phyloP scores from a whole-genome alignment of 164 flowering plant genomes.

The Cinnamomum micranthum region DNA sequence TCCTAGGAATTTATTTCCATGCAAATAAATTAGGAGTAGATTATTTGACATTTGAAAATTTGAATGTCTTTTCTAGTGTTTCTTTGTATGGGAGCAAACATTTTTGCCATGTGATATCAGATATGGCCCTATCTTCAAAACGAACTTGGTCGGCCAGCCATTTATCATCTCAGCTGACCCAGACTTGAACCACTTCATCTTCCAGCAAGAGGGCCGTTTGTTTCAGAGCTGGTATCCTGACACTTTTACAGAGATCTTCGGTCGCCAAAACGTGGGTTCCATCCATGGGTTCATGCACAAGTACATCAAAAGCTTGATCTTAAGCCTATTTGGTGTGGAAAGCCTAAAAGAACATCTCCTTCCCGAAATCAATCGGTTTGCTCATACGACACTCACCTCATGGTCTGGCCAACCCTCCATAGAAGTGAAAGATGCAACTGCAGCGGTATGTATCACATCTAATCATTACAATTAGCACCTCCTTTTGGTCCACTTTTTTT shows the following conservation, averaged over 20 bases:
- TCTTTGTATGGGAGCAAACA: neutral
- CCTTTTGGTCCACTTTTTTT: no score
- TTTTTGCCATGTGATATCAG: slow-evolving; percentile 12
- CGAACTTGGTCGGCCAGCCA: slow-evolving; percentile 29
- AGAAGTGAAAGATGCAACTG: slow-evolving; percentile 30
- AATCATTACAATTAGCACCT: neutral
- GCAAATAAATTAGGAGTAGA: neutral
- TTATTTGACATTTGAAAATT: neutral
- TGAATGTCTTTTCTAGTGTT: neutral
- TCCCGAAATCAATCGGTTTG: slow-evolving; percentile 20
- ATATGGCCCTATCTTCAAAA: slow-evolving; percentile 33
- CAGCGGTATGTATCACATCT: slow-evolving; percentile 17
- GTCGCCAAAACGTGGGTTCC: slow-evolving; percentile 23
- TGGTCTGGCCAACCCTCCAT: slow-evolving; percentile 24
- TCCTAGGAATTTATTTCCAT: neutral
- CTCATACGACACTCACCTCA: slow-evolving; percentile 4
- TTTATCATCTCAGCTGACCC: slow-evolving; percentile 32
- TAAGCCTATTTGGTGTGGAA: slow-evolving; percentile 31
- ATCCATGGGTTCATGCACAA: slow-evolving; percentile 30
- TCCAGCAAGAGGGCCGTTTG: slow-evolving; percentile 37
- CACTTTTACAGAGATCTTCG: slow-evolving; percentile 26
- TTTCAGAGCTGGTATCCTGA: slow-evolving; percentile 35
- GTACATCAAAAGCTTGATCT: slow-evolving; percentile 31
- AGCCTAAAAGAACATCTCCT: slow-evolving; percentile 28
- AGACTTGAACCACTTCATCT: slow-evolving; percentile 30